Conservation (phyloP, 306 rosid genomes). For the Gleditsia sinensis region DNA sequence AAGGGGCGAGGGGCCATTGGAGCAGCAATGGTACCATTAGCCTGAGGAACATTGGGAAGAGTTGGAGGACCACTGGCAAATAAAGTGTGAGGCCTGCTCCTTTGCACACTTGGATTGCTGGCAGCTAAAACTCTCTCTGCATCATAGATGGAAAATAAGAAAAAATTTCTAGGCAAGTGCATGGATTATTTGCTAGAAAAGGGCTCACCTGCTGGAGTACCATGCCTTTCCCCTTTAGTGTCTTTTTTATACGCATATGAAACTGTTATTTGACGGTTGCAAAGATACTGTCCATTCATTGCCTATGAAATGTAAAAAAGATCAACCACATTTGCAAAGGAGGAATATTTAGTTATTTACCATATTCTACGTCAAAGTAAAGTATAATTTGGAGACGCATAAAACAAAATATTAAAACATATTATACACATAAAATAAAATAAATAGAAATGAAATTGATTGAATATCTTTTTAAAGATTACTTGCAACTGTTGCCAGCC, state of each 20-base stretch:
- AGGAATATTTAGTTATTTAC: background rate
- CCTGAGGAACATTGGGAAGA: conserved; percentile 65
- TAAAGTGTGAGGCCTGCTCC: conserved; percentile 93
- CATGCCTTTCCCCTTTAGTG: conserved; percentile 97
- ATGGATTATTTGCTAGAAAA: conserved; percentile 21
- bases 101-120: conserved; percentile 80
- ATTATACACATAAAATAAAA: background rate
- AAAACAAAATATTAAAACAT: background rate
- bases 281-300: conserved; percentile 96
- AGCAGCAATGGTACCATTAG: conserved; percentile 55
- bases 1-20: conserved; percentile 86
- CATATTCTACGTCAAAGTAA: too few species aligned
- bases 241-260: conserved; percentile 99
- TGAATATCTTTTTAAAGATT: background rate
- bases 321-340: background rate
- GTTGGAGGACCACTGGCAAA: conserved; percentile 97
- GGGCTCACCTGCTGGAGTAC: conserved; percentile 91
- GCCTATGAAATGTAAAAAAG: conserved; percentile 55
- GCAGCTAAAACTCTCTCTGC: conserved; percentile 98
- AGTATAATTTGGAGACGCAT: background rate
- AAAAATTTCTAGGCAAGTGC: background rate
- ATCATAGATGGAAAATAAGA: conserved; percentile 23
- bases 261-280: conserved; percentile 98
- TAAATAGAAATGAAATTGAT: background rate
- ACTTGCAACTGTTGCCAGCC: background rate